These are phyloP conservation scores for Fusarium anguioides DNA, from an alignment of 2,329 filamentous ascomycete species.

Conservation along the genomic window DNA sequence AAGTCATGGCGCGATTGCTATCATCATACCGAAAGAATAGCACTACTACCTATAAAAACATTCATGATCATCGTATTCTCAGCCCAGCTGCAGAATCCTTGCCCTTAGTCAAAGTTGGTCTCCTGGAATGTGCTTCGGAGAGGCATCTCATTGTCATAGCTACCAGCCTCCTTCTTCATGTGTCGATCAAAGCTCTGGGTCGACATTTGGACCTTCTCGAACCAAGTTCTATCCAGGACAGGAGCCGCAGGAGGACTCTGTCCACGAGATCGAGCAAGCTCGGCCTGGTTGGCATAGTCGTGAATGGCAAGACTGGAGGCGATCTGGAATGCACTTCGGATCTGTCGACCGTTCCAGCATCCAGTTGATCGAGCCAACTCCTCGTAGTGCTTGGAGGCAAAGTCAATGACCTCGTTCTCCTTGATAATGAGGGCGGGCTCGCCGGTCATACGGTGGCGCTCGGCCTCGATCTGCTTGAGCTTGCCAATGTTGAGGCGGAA, in stretches of 20 bases:
- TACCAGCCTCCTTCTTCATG: constrained; percentile 54
- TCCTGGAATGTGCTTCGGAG: constrained; percentile 50
- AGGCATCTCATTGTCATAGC: constrained; percentile 49
- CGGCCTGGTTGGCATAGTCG: constrained; percentile 47
- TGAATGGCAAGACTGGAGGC: constrained; percentile 54
- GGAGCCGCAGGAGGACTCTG: constrained; percentile 51
- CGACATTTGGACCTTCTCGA: constrained; percentile 58
- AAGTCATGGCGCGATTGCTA: background rate
- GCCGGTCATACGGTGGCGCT: constrained; percentile 52
- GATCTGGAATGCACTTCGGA: constrained; percentile 53
- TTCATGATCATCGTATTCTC: background rate
- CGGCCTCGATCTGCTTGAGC: constrained; percentile 51
- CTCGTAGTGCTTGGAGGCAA: constrained; percentile 51
- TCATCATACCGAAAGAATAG: background rate
- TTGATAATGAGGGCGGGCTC: constrained; percentile 50
- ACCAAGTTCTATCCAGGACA: constrained; percentile 51
- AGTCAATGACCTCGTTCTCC: constrained; percentile 51
- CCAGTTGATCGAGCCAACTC: constrained; percentile 44
- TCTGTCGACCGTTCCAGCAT: constrained; percentile 54
- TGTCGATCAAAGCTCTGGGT: constrained; percentile 56
- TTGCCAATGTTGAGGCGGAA: constrained; percentile 55
- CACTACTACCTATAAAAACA: background rate
- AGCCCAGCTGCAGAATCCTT: background rate
- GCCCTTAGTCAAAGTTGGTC: constrained; percentile 13
- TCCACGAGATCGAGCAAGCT: constrained; percentile 48